phyloP scores from a whole-genome alignment of 2,329 filamentous ascomycete genomes.

The Aurifilum marmelostoma region DNA sequence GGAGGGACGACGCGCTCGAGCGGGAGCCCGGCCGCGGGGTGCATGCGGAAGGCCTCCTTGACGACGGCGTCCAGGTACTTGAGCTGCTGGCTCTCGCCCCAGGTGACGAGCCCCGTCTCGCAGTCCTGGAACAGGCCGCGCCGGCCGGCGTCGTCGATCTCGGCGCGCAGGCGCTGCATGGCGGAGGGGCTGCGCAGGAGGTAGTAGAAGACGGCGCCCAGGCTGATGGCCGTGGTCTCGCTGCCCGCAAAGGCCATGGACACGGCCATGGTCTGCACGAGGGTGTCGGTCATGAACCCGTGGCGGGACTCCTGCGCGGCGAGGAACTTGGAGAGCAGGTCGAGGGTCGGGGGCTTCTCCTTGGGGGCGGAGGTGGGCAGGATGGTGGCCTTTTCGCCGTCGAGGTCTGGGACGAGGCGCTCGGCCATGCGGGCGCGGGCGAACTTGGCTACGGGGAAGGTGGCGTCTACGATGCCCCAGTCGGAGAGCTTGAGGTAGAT shows the following conservation, averaged over 20 bases:
- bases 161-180: slow-evolving; percentile 33
- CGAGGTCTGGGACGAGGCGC: slow-evolving; percentile 53
- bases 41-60: slow-evolving; percentile 29
- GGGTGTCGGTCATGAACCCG: slow-evolving; percentile 70
- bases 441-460: slow-evolving; percentile 75
- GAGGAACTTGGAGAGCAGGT: slow-evolving; percentile 74
- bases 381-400: slow-evolving; percentile 36
- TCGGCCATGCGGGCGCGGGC: slow-evolving; percentile 69
- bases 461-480: slow-evolving; percentile 67
- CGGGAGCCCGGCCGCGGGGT: slow-evolving; percentile 70
- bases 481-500: slow-evolving; percentile 69
- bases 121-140: slow-evolving; percentile 21
- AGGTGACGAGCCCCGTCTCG: slow-evolving; percentile 66
- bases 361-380: slow-evolving; percentile 46
- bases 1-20: slow-evolving; percentile 75
- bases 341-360: slow-evolving; percentile 48
- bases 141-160: slow-evolving; percentile 39
- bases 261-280: slow-evolving; percentile 73
- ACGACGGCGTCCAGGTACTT: slow-evolving; percentile 70
- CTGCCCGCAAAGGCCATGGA: slow-evolving; percentile 42
- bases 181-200: slow-evolving; percentile 34
- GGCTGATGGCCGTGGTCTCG: slow-evolving; percentile 36
- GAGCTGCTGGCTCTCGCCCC: slow-evolving; percentile 68
- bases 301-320: slow-evolving; percentile 68
- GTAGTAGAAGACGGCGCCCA: slow-evolving; percentile 35